phyloP scores from a whole-genome alignment of 768 basidiomycete genomes.

The Mycena maculata region DNA sequence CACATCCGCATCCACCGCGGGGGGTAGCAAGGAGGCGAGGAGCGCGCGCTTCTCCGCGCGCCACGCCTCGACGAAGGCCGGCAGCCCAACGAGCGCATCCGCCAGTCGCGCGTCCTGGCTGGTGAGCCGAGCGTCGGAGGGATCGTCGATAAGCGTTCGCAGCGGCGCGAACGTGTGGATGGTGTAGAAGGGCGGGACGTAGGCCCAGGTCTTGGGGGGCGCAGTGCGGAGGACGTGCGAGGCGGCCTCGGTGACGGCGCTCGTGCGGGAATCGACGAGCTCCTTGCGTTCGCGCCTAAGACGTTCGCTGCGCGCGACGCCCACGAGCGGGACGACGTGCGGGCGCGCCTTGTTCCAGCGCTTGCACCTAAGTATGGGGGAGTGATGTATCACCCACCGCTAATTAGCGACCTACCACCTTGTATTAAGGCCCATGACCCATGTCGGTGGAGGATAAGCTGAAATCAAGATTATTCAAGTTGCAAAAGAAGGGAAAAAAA shows the following conservation, averaged over 20 bases:
- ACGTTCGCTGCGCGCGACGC: conserved; percentile 8
- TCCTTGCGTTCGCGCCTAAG: conserved; percentile 6
- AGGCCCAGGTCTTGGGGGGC: conserved; percentile 22
- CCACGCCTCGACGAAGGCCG: conserved; percentile 29
- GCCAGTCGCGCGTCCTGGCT: background rate
- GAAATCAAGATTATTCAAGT: no score
- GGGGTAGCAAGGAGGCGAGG: conserved; percentile 18
- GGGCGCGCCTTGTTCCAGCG: conserved; percentile 27
- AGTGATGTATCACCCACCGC: no score
- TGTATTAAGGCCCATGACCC: no score
- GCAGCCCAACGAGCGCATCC: conserved; percentile 6
- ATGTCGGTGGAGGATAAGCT: no score
- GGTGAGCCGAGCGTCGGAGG: conserved; percentile 5
- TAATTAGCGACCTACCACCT: no score
- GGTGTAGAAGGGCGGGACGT: conserved; percentile 26
- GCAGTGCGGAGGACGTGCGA: conserved; percentile 30
- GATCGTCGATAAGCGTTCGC: background rate
- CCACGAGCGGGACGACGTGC: conserved; percentile 15
- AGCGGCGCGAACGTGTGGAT: conserved; percentile 24
- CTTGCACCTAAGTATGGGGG: no score
- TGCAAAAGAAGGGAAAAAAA: no score
- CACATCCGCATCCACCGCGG: background rate
- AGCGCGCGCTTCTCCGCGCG: conserved; percentile 13
- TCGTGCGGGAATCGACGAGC: conserved; percentile 1
- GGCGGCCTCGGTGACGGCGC: background rate